These are phyloP conservation scores for Melanogaster broomeanus DNA, from an alignment of 768 basidiomycete species.

Conservation along the genomic window DNA sequence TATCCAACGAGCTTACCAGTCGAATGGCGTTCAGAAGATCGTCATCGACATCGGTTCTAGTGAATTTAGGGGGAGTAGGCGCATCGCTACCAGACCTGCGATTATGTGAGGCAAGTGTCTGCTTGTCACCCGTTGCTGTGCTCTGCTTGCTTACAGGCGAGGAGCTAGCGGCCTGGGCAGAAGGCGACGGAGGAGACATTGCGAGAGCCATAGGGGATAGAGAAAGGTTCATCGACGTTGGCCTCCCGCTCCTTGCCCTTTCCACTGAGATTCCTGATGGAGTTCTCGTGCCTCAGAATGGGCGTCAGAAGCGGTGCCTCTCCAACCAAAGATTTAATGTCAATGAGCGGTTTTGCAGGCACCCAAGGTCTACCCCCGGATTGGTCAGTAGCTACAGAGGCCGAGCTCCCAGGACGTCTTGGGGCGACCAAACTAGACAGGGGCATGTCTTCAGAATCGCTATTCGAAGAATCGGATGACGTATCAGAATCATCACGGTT, in stretches of 20 bases:
- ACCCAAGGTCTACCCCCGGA: slow-evolving; percentile 30
- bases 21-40: slow-evolving; percentile 34
- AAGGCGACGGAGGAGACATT: slow-evolving; percentile 17
- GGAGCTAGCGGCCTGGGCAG: slow-evolving; percentile 13
- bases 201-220: slow-evolving; percentile 28
- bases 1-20: slow-evolving; percentile 29
- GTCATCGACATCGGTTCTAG: slow-evolving; percentile 22
- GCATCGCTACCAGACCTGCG: slow-evolving; percentile 20
- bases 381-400: slow-evolving; percentile 34
- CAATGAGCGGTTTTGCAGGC: slow-evolving; percentile 47
- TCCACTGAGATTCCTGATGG: slow-evolving; percentile 22
- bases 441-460: slow-evolving; percentile 61
- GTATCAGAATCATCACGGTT: slow-evolving; percentile 24
- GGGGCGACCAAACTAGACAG: slow-evolving; percentile 63
- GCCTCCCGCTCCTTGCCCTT: slow-evolving; percentile 20
- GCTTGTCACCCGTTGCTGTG: not conserved
- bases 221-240: slow-evolving; percentile 30
- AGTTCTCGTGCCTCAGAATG: slow-evolving; percentile 29
- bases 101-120: slow-evolving; percentile 7
- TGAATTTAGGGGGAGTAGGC: slow-evolving; percentile 5
- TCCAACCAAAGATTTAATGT: slow-evolving; percentile 29
- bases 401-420: slow-evolving; percentile 65
- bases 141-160: slow-evolving; percentile 5
- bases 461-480: slow-evolving; percentile 34
- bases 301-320: slow-evolving; percentile 39